Conservation (phyloP, 2,329 filamentous ascomycete genomes). For the Domatiomyces catenatus region DNA sequence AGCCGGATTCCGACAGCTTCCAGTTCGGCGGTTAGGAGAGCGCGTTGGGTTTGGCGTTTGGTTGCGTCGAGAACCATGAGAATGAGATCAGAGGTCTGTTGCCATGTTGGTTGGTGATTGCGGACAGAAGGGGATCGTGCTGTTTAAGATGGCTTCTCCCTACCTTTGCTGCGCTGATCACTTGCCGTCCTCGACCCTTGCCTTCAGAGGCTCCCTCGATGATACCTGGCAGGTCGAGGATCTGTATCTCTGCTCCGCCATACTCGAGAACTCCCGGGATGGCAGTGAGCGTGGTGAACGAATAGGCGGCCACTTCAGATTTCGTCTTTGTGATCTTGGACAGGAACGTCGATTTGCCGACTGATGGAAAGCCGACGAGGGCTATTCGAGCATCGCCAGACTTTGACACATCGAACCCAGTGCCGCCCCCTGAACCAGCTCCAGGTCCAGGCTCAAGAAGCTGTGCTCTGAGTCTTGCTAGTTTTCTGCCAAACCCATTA, state of each 20-base stretch:
- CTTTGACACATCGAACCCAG: slow-evolving; percentile 85
- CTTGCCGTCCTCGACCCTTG: slow-evolving; percentile 86
- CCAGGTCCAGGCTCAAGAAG: slow-evolving; percentile 79
- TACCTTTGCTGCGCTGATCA: slow-evolving; percentile 87
- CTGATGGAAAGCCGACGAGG: slow-evolving; percentile 94
- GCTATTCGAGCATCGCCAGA: slow-evolving; percentile 93
- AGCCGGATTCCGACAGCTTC: slow-evolving; percentile 89
- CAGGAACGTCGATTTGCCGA: slow-evolving; percentile 97
- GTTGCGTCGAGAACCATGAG: slow-evolving; percentile 96
- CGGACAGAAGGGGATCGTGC: not conserved
- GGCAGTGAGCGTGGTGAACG: slow-evolving; percentile 93
- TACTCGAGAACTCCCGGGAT: slow-evolving; percentile 97
- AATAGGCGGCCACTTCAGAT: slow-evolving; percentile 87
- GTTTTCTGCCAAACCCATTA: slow-evolving; percentile 49
- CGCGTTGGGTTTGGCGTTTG: slow-evolving; percentile 84
- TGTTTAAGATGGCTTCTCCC: not conserved
- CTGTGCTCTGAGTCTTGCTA: slow-evolving; percentile 84
- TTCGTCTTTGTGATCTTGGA: slow-evolving; percentile 98
- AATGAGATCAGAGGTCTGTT: slow-evolving; percentile 51
- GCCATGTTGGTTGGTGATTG: not conserved
- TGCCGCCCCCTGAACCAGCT: slow-evolving; percentile 58
- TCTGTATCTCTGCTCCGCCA: slow-evolving; percentile 92
- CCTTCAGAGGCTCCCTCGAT: slow-evolving; percentile 94
- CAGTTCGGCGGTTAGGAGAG: slow-evolving; percentile 76
- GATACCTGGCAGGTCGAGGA: slow-evolving; percentile 93